Conservation (phyloP, 73 alveolate genomes). For the Paramecium bursaria region DNA sequence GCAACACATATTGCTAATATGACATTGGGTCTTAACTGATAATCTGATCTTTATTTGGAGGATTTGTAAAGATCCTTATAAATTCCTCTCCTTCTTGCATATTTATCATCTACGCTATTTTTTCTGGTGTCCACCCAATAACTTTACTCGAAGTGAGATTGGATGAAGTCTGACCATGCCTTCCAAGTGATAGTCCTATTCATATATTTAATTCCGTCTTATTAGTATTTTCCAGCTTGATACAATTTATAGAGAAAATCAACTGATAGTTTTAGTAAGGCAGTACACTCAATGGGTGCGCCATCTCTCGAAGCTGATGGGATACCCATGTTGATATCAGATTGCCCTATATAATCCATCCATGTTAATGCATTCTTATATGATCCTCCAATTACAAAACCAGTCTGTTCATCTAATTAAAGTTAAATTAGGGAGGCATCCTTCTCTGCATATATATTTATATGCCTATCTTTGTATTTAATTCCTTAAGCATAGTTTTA, state of each 20-base stretch:
- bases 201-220: slow-evolving; percentile 70
- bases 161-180: slow-evolving; percentile 81
- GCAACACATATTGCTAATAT: slow-evolving; percentile 94
- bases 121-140: slow-evolving; percentile 79
- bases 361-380: slow-evolving; percentile 96
- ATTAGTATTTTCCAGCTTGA: slow-evolving; percentile 14
- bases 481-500: slow-evolving; percentile 82
- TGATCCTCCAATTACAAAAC: slow-evolving; percentile 96
- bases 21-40: slow-evolving; percentile 91
- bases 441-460: slow-evolving; percentile 90
- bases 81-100: slow-evolving; percentile 59
- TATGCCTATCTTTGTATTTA: slow-evolving; percentile 94
- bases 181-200: slow-evolving; percentile 75
- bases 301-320: slow-evolving; percentile 99
- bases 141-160: slow-evolving; percentile 83
- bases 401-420: slow-evolving; percentile 86
- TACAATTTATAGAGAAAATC: slow-evolving; percentile 70
- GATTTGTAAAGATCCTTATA: slow-evolving; percentile 81
- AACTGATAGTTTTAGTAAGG: slow-evolving; percentile 83
- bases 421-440: slow-evolving; percentile 93
- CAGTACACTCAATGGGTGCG: slow-evolving; percentile 96
- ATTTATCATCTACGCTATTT: slow-evolving; percentile 21
- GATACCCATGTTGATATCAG: slow-evolving; percentile 91
- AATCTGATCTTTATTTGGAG: slow-evolving; percentile 83
- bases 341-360: slow-evolving; percentile 99